Conservation (phyloP, 345 rosid genomes). For the Eucalyptus cloeziana region DNA sequence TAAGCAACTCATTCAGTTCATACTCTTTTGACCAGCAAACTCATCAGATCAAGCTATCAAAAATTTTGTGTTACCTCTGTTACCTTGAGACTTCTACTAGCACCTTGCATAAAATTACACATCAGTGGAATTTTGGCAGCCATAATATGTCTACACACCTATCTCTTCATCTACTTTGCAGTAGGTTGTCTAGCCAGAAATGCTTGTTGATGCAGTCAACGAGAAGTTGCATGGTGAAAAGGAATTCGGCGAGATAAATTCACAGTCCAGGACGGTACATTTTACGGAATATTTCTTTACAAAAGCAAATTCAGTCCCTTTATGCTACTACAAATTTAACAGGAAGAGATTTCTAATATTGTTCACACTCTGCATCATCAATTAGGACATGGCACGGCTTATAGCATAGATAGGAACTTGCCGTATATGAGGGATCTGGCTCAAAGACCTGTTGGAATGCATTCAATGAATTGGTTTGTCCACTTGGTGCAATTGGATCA, state of each 20-base stretch:
- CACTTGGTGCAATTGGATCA: constrained; percentile 61
- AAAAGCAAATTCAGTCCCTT: background rate
- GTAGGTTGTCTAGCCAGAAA: background rate
- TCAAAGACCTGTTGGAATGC: constrained; percentile 48
- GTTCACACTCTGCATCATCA: background rate
- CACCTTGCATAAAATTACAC: background rate
- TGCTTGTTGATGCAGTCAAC: background rate
- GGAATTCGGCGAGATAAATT: background rate
- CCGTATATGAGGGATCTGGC: constrained; percentile 23
- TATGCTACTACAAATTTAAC: background rate
- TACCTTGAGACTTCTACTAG: background rate
- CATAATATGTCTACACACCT: background rate
- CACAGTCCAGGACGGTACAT: background rate
- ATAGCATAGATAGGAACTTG: background rate
- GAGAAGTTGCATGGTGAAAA: background rate
- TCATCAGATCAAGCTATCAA: background rate
- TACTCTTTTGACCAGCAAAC: background rate
- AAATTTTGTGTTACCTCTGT: background rate
- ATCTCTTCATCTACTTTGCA: background rate
- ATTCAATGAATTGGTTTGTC: constrained; percentile 60
- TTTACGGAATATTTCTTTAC: background rate
- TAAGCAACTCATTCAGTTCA: background rate
- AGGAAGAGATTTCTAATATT: background rate
- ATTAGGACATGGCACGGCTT: background rate
- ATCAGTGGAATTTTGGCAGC: background rate